Conservation (phyloP, 2,329 filamentous ascomycete species). For the Colletotrichum tabaci region DNA sequence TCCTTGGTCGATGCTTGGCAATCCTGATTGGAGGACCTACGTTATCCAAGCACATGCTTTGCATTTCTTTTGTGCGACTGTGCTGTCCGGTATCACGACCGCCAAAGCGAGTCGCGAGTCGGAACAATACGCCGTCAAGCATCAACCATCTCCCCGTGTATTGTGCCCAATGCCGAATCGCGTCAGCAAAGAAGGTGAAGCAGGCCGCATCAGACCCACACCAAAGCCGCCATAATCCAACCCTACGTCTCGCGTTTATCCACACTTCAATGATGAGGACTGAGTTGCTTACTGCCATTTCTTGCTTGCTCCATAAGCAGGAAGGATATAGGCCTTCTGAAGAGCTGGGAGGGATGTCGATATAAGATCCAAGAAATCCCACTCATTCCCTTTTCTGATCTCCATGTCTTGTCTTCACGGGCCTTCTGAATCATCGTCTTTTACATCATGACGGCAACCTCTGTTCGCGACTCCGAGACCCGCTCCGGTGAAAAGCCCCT, state of each 20-base stretch:
- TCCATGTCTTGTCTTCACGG: too few species aligned
- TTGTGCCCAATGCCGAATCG: background rate
- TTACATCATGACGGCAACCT: slow-evolving; percentile 13
- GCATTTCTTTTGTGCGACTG: background rate
- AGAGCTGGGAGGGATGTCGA: too few species aligned
- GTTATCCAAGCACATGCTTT: background rate
- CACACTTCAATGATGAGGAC: background rate
- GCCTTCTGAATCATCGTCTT: too few species aligned
- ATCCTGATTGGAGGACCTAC: background rate
- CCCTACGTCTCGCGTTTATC: background rate
- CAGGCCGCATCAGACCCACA: background rate
- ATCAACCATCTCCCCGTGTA: background rate
- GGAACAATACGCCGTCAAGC: background rate
- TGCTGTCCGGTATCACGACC: background rate
- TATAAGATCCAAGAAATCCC: background rate
- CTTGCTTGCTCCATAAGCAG: slow-evolving; percentile 4
- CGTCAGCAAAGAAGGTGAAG: background rate
- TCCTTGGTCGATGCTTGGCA: too few species aligned
- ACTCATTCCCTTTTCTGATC: background rate
- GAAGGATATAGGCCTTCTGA: too few species aligned
- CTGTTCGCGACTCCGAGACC: too few species aligned
- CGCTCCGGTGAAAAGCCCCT: slow-evolving; percentile 35
- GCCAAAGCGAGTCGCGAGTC: background rate
- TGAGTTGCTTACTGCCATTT: background rate
- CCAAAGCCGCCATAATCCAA: background rate